A percentile compares a stretch with the other conserved stretches of the same genome.
Evolutionary conservation across 1,139 yeast genomes (phyloP).

Genomic region (Meyerozyma guilliermondii): DNA sequence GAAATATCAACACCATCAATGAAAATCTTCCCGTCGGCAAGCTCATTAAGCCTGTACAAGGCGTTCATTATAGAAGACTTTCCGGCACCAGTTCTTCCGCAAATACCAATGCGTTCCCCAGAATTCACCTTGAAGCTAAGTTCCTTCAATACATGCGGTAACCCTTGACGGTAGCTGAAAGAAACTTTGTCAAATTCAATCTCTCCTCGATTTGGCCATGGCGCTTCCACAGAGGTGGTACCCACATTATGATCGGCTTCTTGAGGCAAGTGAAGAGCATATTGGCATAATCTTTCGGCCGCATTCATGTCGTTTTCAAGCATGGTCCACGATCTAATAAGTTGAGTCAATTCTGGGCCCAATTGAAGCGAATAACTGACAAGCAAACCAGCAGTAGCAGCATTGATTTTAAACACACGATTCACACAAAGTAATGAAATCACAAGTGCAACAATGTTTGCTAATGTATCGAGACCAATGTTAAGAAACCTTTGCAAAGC

Average conservation of each 20-base stretch:
- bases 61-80: constrained; percentile 21
- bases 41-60: constrained; percentile 14
- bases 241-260: constrained; percentile 7
- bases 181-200: constrained; percentile 14
- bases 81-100: constrained; percentile 22
- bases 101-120: constrained; percentile 17
- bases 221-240: not conserved
- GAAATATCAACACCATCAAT: constrained; percentile 15
- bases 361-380: constrained; percentile 12
- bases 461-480: constrained; percentile 47
- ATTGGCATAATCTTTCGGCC: constrained; percentile 12
- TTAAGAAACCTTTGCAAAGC: constrained; percentile 80
- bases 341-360: constrained; percentile 11
- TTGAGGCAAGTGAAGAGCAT: constrained; percentile 12
- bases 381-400: constrained; percentile 13
- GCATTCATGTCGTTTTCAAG: constrained; percentile 14
- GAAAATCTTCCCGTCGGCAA: constrained; percentile 11
- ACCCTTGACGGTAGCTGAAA: constrained; percentile 15
- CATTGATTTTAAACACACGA: constrained; percentile 10
- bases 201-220: constrained; percentile 17
- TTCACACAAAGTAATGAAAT: constrained; percentile 12
- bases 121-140: constrained; percentile 12
- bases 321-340: constrained; percentile 11
- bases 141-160: constrained; percentile 16
- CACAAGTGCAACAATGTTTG: constrained; percentile 8